These are phyloP conservation scores for Auriscalpium orientale DNA, from an alignment of 768 basidiomycete species.

Conservation along the genomic window DNA sequence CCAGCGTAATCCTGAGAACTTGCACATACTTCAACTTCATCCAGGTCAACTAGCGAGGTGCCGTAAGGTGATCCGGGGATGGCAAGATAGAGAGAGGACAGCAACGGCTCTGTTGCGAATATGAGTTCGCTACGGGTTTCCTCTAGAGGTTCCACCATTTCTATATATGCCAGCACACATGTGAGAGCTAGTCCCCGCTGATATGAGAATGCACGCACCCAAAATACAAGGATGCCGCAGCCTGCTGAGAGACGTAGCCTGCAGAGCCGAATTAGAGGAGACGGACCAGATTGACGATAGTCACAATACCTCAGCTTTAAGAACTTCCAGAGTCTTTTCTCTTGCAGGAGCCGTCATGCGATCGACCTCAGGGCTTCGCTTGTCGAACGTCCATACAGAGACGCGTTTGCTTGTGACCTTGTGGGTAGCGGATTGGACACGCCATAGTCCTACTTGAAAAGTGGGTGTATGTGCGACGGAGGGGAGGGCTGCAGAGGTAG, in stretches of 20 bases:
- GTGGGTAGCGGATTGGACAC: constrained; percentile 77
- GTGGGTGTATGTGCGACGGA: constrained; percentile 36
- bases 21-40: constrained; percentile 82
- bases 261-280: constrained; percentile 2
- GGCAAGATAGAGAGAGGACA: constrained; percentile 74
- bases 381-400: constrained; percentile 90
- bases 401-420: constrained; percentile 88
- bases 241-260: constrained; percentile 80
- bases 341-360: constrained; percentile 52
- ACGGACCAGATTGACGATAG: neutral
- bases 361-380: constrained; percentile 68
- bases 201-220: constrained; percentile 36
- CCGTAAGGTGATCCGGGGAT: constrained; percentile 57
- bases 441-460: constrained; percentile 81
- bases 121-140: constrained; percentile 84
- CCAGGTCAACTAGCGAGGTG: constrained; percentile 67
- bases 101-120: constrained; percentile 88
- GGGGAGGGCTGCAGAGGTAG: constrained; percentile 31
- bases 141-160: constrained; percentile 96
- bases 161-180: constrained; percentile 32
- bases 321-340: constrained; percentile 72
- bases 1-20: neutral
- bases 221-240: constrained; percentile 91
- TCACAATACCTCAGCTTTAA: constrained; percentile 79
- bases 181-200: constrained; percentile 3